These are phyloP conservation scores for Shiraia bambusicola DNA, from an alignment of 2,329 filamentous ascomycete species.

Conservation along the genomic window DNA sequence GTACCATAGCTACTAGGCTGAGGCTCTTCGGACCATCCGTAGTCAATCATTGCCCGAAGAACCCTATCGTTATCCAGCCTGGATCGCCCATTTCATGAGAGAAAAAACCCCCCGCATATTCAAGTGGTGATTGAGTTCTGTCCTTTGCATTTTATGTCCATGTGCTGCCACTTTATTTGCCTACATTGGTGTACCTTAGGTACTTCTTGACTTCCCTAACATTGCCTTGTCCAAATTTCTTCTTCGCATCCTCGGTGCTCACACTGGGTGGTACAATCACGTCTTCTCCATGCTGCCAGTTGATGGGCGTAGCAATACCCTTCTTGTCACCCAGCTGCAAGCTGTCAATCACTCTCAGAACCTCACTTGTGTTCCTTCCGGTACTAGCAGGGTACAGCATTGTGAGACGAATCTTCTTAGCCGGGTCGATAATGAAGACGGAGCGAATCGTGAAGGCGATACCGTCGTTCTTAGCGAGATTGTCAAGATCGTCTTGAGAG, in stretches of 20 bases:
- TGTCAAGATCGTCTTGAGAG: conserved; percentile 57
- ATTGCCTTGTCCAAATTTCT: conserved; percentile 72
- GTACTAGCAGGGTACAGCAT: conserved; percentile 91
- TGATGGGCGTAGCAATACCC: conserved; percentile 83
- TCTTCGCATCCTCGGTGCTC: conserved; percentile 80
- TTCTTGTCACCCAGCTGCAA: conserved; percentile 76
- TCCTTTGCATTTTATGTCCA: background rate
- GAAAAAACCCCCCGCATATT: too few relatives aligned
- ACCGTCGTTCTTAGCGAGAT: conserved; percentile 53
- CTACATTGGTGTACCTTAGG: conserved; percentile 66
- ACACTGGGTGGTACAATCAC: conserved; percentile 87
- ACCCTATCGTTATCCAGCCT: background rate
- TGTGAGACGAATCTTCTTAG: conserved; percentile 89
- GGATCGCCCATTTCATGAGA: too few relatives aligned
- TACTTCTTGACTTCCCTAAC: conserved; percentile 64
- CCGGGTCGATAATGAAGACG: conserved; percentile 92
- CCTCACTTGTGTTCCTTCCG: conserved; percentile 63
- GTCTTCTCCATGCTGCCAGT: conserved; percentile 86
- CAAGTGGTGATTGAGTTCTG: background rate
- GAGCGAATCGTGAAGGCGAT: conserved; percentile 93
- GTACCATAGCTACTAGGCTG: background rate
- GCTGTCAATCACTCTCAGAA: conserved; percentile 60
- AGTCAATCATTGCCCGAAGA: background rate
- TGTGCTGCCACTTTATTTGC: conserved; percentile 36
- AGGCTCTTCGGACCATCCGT: background rate